A percentile compares a stretch with the other conserved stretches of the same genome.
Evolutionary conservation across 225 moss, liverwort and hornwort species (phyloP).

Genomic region (Pleurozium schreberi): DNA sequence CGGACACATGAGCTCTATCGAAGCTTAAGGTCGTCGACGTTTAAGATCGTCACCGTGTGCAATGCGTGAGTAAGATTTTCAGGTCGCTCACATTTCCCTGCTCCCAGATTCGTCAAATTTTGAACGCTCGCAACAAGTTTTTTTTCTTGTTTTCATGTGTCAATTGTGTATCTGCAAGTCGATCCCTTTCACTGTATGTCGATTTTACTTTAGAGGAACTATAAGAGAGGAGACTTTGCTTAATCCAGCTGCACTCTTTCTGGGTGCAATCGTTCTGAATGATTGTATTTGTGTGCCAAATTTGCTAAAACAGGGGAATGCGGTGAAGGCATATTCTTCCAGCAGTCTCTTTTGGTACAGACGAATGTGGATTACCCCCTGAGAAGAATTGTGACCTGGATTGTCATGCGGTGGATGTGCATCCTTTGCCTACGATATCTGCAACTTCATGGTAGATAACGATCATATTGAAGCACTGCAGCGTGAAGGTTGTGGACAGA

Average conservation of each 20-base stretch:
- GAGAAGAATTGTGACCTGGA: neutral
- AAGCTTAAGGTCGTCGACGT: neutral
- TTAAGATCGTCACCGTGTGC: neutral
- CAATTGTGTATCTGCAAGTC: neutral
- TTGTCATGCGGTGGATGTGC: neutral
- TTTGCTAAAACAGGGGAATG: neutral
- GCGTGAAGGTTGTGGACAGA: neutral
- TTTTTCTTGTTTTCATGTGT: neutral
- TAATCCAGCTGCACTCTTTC: neutral
- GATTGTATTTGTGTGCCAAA: neutral
- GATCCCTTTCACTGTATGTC: neutral
- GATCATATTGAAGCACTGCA: neutral
- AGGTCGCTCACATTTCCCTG: neutral
- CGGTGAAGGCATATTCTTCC: neutral
- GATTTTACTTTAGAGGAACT: neutral
- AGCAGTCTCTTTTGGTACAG: neutral
- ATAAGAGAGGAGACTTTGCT: neutral
- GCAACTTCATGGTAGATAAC: neutral
- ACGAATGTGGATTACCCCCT: neutral
- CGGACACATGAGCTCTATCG: neutral
- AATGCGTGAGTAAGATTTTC: neutral
- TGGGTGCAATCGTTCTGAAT: neutral
- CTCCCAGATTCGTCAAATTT: neutral
- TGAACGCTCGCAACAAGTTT: neutral
- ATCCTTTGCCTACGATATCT: neutral